Evolutionary conservation across 768 basidiomycete species (phyloP), one percentile per base, ranked within the genome.

Genomic region (Boletus subcaerulescens): DNA sequence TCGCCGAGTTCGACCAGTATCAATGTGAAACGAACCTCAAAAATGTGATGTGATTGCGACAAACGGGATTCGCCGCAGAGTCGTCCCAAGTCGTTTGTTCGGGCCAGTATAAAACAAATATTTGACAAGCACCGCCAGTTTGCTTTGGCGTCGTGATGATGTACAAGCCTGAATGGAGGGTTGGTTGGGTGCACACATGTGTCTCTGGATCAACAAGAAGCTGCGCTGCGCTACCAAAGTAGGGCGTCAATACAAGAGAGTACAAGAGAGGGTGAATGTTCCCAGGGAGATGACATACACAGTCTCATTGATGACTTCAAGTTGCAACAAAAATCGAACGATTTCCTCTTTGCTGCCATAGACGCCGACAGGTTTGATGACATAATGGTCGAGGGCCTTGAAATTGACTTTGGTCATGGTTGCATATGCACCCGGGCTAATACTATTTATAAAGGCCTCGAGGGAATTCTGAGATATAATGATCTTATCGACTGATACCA

Each of bases 91-190:
- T 35, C 11, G 13, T 35, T 35, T 11, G 33, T 14, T 86, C 82
- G 0, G 84, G 85, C 84, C 85, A 86, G 52, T 81, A 85, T 8
- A 86, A 59, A 14, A 82, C 73, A 48, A 80, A 82, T 6, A 80
- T 46, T 18, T 71, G 62, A 24, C 71, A 63, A 2, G 43, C 29
- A 3, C 8, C 31, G 14, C 15, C 43, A 0, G 20, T 38, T 22
- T 57, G 46, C 17, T 41, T 50, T 17, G 50, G 48, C 5, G 58
- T 29, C 4, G 50, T 54, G 38, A 65, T 4, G 32, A 65, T 61
- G 26, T 65, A 65, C 41, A 65, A 42, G 15, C 65, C 64, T 4
- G 65, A 66, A 8, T 65, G 59, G 35, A 65, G 64, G 17, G 31
- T n/a, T 1, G 61, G 65, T 15, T 55, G 52, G 15, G 42, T 42